A percentile compares a stretch with the other conserved stretches of the same genome.
These are phyloP conservation scores for Sclerotinia minor DNA, from an alignment of 2,329 filamentous ascomycete genomes.

Conservation along the genomic window DNA sequence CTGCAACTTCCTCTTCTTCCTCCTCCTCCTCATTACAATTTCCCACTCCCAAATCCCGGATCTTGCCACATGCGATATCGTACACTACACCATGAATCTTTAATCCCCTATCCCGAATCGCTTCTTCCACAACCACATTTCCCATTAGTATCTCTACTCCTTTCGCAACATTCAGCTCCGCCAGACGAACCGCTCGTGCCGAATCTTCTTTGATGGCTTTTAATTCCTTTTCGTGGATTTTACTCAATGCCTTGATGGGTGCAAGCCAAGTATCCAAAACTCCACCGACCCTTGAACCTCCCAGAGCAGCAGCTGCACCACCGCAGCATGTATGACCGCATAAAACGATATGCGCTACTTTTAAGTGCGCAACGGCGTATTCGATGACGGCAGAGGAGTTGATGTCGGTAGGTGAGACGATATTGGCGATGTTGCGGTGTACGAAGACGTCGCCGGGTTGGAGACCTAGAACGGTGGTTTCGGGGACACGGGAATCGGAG, in stretches of 20 bases:
- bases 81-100: constrained; percentile 78
- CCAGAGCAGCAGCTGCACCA: constrained; percentile 61
- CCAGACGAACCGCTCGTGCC: constrained; percentile 60
- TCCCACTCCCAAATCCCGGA: constrained; percentile 52
- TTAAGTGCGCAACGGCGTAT: constrained; percentile 71
- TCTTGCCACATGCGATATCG: constrained; percentile 55
- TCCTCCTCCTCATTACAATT: constrained; percentile 29
- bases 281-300: constrained; percentile 50
- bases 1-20: constrained; percentile 32
- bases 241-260: constrained; percentile 50
- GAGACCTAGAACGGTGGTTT: constrained; percentile 76
- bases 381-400: constrained; percentile 75
- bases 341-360: constrained; percentile 69
- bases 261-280: constrained; percentile 58
- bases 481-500: constrained; percentile 80
- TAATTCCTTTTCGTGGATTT: constrained; percentile 56
- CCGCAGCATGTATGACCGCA: constrained; percentile 70
- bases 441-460: constrained; percentile 84
- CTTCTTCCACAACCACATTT: constrained; percentile 69
- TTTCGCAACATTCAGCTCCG: constrained; percentile 73
- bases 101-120: constrained; percentile 67
- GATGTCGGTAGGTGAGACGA: constrained; percentile 73
- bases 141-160: constrained; percentile 67
- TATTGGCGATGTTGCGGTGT: constrained; percentile 88
- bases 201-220: constrained; percentile 54